Conservation (phyloP, 768 basidiomycete genomes). For the Rhodotorula sphaerocarpa region DNA sequence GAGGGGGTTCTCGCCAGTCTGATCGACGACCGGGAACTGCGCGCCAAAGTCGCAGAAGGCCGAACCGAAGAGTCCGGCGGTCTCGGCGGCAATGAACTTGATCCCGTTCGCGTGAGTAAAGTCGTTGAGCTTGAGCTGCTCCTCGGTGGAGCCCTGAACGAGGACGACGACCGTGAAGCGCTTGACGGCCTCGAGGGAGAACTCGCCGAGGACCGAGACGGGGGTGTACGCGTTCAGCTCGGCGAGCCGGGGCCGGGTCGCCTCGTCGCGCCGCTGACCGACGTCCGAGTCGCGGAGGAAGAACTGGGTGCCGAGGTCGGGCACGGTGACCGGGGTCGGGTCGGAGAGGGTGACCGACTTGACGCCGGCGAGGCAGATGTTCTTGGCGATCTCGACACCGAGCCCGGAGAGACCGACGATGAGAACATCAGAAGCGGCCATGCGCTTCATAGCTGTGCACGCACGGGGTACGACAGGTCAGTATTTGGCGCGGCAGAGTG, state of each 20-base stretch:
- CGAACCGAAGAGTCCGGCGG: constrained; percentile 85
- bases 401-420: constrained; percentile 85
- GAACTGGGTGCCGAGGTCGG: constrained; percentile 95
- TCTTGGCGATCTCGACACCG: constrained; percentile 96
- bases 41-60: constrained; percentile 94
- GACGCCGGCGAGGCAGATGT: constrained; percentile 87
- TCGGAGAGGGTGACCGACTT: constrained; percentile 95
- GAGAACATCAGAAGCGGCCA: constrained; percentile 91
- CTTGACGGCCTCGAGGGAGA: constrained; percentile 71
- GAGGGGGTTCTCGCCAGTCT: constrained; percentile 92
- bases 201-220: constrained; percentile 74
- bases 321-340: constrained; percentile 74
- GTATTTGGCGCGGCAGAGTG: neutral
- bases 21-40: constrained; percentile 89
- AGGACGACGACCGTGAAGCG: constrained; percentile 72
- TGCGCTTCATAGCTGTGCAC: constrained; percentile 84
- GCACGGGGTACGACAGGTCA: no score
- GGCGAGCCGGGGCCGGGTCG: constrained; percentile 75
- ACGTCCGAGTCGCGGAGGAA: constrained; percentile 81
- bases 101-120: constrained; percentile 86
- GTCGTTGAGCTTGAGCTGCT: constrained; percentile 89
- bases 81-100: constrained; percentile 83
- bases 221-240: constrained; percentile 96
- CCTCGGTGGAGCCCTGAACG: constrained; percentile 57
- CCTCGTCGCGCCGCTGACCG: constrained; percentile 77